Percentiles rank a stretch among this genome's conserved stretches.
phyloP scores from a whole-genome alignment of 2,329 filamentous ascomycete species.

The Aspergillus sp. region DNA sequence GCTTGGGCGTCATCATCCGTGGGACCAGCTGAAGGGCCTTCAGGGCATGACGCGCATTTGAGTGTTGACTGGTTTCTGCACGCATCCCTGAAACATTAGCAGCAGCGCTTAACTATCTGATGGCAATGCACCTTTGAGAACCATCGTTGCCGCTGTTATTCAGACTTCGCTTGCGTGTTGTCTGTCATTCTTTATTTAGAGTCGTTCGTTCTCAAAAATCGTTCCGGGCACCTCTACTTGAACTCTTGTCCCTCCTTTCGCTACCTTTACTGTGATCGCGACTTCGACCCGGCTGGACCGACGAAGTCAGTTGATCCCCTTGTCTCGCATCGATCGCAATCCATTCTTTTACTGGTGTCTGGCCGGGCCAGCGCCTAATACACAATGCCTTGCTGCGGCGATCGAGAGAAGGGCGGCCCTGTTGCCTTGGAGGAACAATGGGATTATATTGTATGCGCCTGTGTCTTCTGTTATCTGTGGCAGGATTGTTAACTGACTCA shows the following conservation, averaged over 20 bases:
- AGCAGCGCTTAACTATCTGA: constrained; percentile 6
- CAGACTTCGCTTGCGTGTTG: constrained; percentile 5
- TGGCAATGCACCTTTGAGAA: constrained; percentile 18
- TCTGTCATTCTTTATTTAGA: constrained; percentile 16
- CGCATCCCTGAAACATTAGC: constrained; percentile 3
- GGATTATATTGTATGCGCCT: constrained; percentile 76
- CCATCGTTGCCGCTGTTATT: constrained; percentile 10
- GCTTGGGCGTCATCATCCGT: constrained; percentile 3
- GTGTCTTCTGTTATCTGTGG: too few relatives aligned
- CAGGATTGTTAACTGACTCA: constrained; percentile 2
- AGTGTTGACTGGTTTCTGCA: constrained; percentile 11
- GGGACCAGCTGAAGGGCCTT: constrained; percentile 10
- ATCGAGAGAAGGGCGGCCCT: constrained; percentile 57
- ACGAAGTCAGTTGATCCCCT: constrained; percentile 26
- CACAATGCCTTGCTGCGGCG: constrained; percentile 67
- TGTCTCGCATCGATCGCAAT: constrained; percentile 9
- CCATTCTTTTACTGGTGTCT: constrained; percentile 12
- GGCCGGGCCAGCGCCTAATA: constrained; percentile 28
- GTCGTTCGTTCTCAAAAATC: constrained; percentile 4
- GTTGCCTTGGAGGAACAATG: constrained; percentile 85
- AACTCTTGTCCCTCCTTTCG: constrained; percentile 1
- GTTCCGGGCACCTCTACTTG: background rate
- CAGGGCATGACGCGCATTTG: constrained; percentile 10
- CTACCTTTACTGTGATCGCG: constrained; percentile 16
- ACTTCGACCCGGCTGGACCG: constrained; percentile 38